Percentiles rank a stretch among this genome's conserved stretches.
Conservation (phyloP, 2,329 filamentous ascomycete species). For the Colletotrichum sp. region DNA sequence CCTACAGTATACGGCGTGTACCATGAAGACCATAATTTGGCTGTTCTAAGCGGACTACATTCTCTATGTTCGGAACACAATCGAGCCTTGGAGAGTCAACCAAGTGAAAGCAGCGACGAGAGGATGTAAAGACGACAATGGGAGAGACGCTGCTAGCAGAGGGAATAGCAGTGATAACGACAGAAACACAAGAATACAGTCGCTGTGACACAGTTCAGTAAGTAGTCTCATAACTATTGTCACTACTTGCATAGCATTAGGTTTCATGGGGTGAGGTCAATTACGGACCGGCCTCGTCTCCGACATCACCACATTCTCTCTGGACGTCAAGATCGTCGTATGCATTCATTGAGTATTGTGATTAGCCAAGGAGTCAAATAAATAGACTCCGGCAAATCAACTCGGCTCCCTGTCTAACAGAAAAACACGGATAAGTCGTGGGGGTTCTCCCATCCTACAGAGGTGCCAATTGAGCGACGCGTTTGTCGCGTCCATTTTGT, state of each 20-base stretch:
- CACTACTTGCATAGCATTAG: background rate
- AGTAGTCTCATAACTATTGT: background rate
- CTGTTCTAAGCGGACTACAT: background rate
- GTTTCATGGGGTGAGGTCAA: background rate
- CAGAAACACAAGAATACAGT: background rate
- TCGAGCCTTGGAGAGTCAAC: background rate
- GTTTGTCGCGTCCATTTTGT: background rate
- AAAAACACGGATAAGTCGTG: background rate
- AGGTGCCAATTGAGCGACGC: background rate
- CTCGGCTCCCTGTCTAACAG: background rate
- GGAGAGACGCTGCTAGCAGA: background rate
- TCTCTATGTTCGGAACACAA: fast-evolving
- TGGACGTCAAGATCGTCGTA: background rate
- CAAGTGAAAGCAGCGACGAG: background rate
- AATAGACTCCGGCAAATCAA: fast-evolving
- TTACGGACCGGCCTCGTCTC: background rate
- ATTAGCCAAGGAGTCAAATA: background rate
- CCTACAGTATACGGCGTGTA: background rate
- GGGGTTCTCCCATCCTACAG: background rate
- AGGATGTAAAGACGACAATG: background rate
- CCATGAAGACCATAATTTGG: fast-evolving
- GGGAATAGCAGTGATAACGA: background rate
- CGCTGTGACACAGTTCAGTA: background rate
- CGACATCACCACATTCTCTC: background rate
- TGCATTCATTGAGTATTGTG: background rate